These are phyloP conservation scores for Fusarium albosuccineum DNA, from an alignment of 2,329 filamentous ascomycete species.

Conservation along the genomic window DNA sequence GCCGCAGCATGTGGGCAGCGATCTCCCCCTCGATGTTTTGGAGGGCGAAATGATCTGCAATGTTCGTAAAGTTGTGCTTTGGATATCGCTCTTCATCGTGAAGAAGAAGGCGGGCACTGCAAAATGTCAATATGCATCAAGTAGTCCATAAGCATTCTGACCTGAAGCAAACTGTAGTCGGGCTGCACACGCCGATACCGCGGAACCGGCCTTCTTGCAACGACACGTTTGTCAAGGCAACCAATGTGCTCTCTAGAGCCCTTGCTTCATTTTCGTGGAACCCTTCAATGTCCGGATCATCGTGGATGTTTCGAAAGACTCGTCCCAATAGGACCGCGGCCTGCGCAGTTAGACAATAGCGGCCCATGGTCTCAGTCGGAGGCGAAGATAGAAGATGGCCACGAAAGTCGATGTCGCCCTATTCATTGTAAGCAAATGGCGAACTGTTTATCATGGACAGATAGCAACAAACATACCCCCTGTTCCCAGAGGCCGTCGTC, in stretches of 20 bases:
- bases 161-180: conserved; percentile 6
- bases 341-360: background rate
- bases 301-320: conserved; percentile 4
- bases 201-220: conserved; percentile 2
- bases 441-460: background rate
- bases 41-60: background rate
- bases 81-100: conserved; percentile 4
- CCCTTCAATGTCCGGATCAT: background rate
- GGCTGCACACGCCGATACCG: conserved; percentile 3
- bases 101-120: background rate
- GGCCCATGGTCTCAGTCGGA: background rate
- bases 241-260: background rate
- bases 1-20: background rate
- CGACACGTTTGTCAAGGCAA: background rate
- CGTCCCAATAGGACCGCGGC: background rate
- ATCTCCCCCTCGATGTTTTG: background rate
- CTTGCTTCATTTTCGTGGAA: conserved; percentile 3
- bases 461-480: background rate
- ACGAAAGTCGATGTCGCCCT: background rate
- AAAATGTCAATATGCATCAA: background rate
- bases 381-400: conserved; percentile 1
- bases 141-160: background rate
- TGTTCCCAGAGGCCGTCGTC: conserved; percentile 1
- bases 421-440: background rate
- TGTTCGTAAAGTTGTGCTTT: background rate